These are phyloP conservation scores for Emergomyces orientalis DNA, from an alignment of 2,329 filamentous ascomycete species.

Conservation along the genomic window DNA sequence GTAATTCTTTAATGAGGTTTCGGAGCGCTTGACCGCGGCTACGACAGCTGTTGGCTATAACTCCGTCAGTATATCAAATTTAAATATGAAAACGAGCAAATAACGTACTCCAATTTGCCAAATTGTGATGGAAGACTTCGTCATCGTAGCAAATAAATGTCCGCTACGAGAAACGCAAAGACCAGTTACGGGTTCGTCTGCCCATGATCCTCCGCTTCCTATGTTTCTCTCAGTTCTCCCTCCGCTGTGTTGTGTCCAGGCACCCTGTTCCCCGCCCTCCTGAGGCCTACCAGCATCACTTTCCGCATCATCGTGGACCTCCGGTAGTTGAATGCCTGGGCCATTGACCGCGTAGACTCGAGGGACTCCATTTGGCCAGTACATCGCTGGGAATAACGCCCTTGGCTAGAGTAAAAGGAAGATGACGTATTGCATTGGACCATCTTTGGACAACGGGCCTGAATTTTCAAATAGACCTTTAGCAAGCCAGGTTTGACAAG, in stretches of 20 bases:
- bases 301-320: conserved; percentile 22
- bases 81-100: conserved; percentile 8
- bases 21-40: conserved; percentile 73
- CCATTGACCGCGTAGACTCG: conserved; percentile 42
- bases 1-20: conserved; percentile 69
- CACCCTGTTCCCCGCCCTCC: conserved; percentile 34
- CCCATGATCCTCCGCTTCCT: conserved; percentile 30
- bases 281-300: conserved; percentile 12
- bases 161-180: conserved; percentile 70
- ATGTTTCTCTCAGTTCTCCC: conserved; percentile 21
- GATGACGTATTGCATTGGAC: conserved; percentile 28
- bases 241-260: conserved; percentile 54
- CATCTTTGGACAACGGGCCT: conserved; percentile 26
- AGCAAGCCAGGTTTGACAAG: conserved; percentile 14
- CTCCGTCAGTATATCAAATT: conserved; percentile 20
- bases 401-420: conserved; percentile 18
- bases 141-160: conserved; percentile 80
- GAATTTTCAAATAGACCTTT: conserved; percentile 19
- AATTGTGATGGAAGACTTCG: conserved; percentile 72
- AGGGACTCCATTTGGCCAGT: conserved; percentile 43
- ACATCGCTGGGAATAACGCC: conserved; percentile 35
- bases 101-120: conserved; percentile 83
- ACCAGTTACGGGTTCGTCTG: conserved; percentile 60
- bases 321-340: conserved; percentile 27
- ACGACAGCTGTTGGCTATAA: conserved; percentile 76